Conservation (phyloP, 208 protist species). For the Vickermania ingenoplastis region DNA sequence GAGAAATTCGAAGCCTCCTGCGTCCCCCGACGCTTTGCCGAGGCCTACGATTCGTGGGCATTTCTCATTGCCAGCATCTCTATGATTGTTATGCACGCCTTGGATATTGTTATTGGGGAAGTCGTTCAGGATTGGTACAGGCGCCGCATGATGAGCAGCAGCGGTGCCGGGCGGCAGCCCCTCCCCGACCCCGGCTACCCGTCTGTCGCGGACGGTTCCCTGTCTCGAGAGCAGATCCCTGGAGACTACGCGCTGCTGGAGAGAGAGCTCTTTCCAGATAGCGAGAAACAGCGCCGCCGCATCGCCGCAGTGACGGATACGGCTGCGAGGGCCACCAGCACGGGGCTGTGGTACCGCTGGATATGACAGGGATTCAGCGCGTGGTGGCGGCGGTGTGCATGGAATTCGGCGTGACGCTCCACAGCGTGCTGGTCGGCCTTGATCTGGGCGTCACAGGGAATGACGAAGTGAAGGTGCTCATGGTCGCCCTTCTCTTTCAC, state of each 20-base stretch:
- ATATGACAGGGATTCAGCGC: neutral
- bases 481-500: conserved; percentile 13
- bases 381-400: conserved; percentile 3
- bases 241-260: too few species aligned
- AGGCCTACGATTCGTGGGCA: conserved; percentile 34
- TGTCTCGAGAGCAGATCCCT: too few species aligned
- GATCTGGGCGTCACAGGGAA: conserved; percentile 1
- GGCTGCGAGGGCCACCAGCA: conserved; percentile 1
- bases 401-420: conserved; percentile 6
- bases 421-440: conserved; percentile 6
- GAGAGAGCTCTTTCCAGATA: too few species aligned
- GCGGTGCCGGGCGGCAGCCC: too few species aligned
- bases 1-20: conserved; percentile 16
- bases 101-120: conserved; percentile 24
- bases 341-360: neutral
- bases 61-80: conserved; percentile 43
- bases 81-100: conserved; percentile 42
- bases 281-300: too few species aligned
- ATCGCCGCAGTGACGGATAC: too few species aligned
- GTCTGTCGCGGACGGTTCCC: too few species aligned
- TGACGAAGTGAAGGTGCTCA: conserved; percentile 2
- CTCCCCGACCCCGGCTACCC: too few species aligned
- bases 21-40: conserved; percentile 23
- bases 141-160: too few species aligned
- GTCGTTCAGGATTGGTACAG: neutral